Percentiles rank a stretch among this genome's conserved stretches.
These are phyloP conservation scores for Musa itinerans DNA, from an alignment of 176 grass and related monocot species.

Conservation along the genomic window DNA sequence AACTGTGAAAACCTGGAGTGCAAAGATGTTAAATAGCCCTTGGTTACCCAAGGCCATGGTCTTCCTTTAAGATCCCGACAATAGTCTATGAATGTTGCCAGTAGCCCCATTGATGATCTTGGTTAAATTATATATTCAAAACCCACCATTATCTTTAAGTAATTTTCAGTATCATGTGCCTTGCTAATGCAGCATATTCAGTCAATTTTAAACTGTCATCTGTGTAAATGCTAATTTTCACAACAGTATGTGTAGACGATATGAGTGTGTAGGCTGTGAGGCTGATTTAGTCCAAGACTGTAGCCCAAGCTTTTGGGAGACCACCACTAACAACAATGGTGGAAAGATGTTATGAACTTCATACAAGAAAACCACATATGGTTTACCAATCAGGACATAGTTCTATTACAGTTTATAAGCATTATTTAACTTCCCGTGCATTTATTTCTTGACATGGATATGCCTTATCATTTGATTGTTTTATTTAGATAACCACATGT, in stretches of 20 bases:
- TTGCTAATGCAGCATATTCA: too few species aligned
- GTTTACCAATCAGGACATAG: background rate
- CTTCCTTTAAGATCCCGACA: too few species aligned
- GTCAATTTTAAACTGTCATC: too few species aligned
- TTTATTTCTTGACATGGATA: background rate
- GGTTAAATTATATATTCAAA: too few species aligned
- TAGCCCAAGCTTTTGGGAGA: background rate
- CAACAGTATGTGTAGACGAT: too few species aligned
- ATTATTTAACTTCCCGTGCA: background rate
- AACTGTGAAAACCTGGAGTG: background rate
- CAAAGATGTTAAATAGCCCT: background rate
- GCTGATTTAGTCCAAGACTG: background rate
- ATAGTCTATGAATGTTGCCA: too few species aligned
- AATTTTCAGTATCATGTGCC: too few species aligned
- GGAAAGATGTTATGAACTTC: background rate
- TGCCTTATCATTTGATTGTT: constrained; percentile 1
- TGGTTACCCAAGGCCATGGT: too few species aligned
- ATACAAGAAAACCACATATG: background rate
- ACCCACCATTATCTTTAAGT: too few species aligned
- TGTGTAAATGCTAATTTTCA: too few species aligned
- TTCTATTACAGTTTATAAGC: background rate
- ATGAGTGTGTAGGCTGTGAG: too few species aligned
- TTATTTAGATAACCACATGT: constrained; percentile 54
- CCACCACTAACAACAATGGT: background rate
- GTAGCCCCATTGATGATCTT: too few species aligned